Percentiles rank a stretch among this genome's conserved stretches.
These are phyloP conservation scores for Proliferodiscus dingleyae DNA, from an alignment of 2,329 filamentous ascomycete genomes.

Conservation along the genomic window DNA sequence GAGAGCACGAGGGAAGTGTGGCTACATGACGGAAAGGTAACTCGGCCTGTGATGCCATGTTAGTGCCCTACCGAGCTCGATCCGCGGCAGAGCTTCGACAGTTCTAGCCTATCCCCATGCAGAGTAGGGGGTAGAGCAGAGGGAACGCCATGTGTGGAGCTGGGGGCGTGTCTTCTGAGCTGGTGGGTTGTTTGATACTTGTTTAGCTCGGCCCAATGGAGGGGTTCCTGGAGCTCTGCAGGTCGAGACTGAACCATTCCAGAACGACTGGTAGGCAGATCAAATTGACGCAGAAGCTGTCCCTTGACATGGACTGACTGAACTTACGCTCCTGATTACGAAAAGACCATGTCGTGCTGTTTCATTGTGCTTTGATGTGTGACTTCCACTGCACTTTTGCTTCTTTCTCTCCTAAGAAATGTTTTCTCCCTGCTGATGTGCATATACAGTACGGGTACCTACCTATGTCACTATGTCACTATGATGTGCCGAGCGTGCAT, in stretches of 20 bases:
- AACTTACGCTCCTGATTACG: no score
- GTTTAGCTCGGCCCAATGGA: constrained; percentile 15
- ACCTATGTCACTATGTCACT: no score
- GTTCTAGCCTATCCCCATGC: constrained; percentile 8
- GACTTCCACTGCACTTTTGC: no score
- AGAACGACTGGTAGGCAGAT: neutral
- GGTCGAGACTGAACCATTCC: neutral
- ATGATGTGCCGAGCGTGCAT: no score
- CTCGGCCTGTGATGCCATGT: neutral
- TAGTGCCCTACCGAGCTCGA: neutral
- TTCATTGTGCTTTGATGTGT: no score
- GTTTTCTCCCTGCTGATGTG: no score
- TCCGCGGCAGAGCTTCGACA: constrained; percentile 4
- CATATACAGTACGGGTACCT: no score
- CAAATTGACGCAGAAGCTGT: neutral
- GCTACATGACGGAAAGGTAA: neutral
- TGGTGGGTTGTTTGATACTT: constrained; percentile 3
- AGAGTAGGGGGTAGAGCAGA: constrained; percentile 1
- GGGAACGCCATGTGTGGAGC: constrained; percentile 7
- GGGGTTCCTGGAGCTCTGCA: neutral
- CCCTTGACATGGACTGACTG: no score
- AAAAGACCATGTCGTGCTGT: neutral
- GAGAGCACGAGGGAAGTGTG: neutral
- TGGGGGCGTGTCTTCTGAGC: constrained; percentile 1
- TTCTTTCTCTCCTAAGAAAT: no score